Conservation (phyloP, 2,329 filamentous ascomycete genomes). For the Cryphonectria radicalis region DNA sequence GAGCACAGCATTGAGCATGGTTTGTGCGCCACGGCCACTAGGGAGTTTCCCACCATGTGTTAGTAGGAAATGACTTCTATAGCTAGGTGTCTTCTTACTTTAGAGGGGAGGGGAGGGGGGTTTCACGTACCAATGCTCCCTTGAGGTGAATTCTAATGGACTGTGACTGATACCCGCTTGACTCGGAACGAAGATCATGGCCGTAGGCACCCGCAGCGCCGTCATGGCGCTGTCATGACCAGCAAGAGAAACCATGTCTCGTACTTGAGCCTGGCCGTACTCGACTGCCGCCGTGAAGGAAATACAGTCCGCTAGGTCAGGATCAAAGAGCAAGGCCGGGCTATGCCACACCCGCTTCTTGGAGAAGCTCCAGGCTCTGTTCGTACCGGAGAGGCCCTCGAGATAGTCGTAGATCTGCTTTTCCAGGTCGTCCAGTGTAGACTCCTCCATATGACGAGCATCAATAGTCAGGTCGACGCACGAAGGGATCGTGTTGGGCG, state of each 20-base stretch:
- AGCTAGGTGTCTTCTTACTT: background rate
- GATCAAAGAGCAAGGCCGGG: conserved; percentile 33
- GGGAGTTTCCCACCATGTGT: background rate
- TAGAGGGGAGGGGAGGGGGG: background rate
- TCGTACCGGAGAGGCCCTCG: conserved; percentile 24
- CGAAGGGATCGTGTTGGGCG: conserved; percentile 12
- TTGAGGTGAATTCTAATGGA: conserved; percentile 31
- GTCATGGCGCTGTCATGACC: conserved; percentile 39
- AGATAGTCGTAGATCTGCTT: conserved; percentile 25
- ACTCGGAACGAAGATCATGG: conserved; percentile 38
- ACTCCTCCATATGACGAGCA: background rate
- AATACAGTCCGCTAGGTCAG: conserved; percentile 32
- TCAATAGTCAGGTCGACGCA: conserved; percentile 2
- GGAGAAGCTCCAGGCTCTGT: conserved; percentile 28
- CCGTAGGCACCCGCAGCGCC: conserved; percentile 34
- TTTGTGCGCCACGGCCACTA: background rate
- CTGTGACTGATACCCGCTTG: conserved; percentile 35
- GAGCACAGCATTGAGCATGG: background rate
- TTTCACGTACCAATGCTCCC: conserved; percentile 18
- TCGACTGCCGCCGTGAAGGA: conserved; percentile 6
- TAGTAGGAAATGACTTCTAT: background rate
- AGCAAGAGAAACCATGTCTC: conserved; percentile 32
- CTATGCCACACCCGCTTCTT: conserved; percentile 30
- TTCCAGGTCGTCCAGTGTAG: background rate
- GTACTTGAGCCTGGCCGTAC: conserved; percentile 27